Conservation (phyloP, 164 flowering plant species). For the Litsea cubeba region DNA sequence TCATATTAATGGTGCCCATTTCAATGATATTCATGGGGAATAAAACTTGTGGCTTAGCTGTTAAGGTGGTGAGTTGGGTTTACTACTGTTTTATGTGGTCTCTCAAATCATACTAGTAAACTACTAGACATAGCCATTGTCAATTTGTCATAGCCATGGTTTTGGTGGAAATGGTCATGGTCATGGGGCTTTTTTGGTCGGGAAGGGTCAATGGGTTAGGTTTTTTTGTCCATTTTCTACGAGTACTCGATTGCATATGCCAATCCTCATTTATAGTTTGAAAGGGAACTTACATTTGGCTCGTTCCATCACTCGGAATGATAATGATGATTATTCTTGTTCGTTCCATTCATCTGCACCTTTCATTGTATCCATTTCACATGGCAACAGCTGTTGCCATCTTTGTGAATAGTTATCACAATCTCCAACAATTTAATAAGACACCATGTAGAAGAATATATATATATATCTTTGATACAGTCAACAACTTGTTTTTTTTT, state of each 20-base stretch:
- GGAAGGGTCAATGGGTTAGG: not conserved
- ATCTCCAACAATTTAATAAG: not conserved
- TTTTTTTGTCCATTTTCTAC: not conserved
- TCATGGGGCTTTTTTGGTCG: not conserved
- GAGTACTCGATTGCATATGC: not conserved
- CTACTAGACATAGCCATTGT: not conserved
- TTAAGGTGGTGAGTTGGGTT: not conserved
- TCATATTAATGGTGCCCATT: no score
- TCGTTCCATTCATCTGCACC: not conserved
- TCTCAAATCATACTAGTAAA: no score
- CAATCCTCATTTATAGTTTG: conserved; percentile 1
- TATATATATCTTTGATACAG: not conserved
- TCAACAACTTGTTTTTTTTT: not conserved
- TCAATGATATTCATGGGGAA: not conserved
- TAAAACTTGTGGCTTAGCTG: not conserved
- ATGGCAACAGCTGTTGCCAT: not conserved
- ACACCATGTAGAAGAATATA: not conserved
- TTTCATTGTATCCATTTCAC: not conserved
- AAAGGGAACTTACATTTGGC: conserved; percentile 1
- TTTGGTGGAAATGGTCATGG: no score
- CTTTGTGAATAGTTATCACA: not conserved
- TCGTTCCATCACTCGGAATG: not conserved
- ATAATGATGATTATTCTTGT: not conserved
- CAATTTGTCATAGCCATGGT: no score
- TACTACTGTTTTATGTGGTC: no score